Conservation (phyloP, 768 basidiomycete genomes). For the Russula foetens region DNA sequence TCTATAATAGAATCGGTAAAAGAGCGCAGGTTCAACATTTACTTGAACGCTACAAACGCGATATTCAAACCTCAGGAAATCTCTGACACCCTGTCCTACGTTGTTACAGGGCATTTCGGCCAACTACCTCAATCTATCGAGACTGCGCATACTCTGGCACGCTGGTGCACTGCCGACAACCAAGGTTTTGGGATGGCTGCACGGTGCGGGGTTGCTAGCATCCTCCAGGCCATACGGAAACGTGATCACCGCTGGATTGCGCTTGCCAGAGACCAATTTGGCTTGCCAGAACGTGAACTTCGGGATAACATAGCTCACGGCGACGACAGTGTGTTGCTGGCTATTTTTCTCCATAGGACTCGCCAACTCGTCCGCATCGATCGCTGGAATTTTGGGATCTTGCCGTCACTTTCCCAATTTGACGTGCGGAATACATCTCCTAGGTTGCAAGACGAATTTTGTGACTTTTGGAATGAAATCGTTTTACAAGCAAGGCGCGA, state of each 20-base stretch:
- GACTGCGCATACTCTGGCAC: background rate
- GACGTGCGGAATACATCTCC: background rate
- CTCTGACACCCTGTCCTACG: background rate
- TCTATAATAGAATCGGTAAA: background rate
- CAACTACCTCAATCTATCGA: background rate
- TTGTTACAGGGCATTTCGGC: background rate
- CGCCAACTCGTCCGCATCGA: background rate
- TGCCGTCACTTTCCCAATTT: background rate
- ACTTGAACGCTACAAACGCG: background rate
- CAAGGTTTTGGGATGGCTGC: background rate
- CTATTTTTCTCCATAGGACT: background rate
- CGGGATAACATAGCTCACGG: background rate
- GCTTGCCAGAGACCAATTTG: background rate
- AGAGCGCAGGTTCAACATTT: background rate
- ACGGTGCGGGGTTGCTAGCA: background rate
- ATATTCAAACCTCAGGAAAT: background rate
- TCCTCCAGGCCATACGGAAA: background rate
- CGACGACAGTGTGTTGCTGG: background rate
- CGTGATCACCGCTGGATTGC: background rate
- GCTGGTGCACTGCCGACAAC: background rate
- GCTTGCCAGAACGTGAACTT: background rate
- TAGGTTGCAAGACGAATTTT: background rate
- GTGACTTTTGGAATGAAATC: background rate
- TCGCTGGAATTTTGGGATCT: background rate
- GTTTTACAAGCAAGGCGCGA: background rate